Base-by-base conservation (phyloP, 306 rosid genomes). In the Quercus ilex region DNA sequence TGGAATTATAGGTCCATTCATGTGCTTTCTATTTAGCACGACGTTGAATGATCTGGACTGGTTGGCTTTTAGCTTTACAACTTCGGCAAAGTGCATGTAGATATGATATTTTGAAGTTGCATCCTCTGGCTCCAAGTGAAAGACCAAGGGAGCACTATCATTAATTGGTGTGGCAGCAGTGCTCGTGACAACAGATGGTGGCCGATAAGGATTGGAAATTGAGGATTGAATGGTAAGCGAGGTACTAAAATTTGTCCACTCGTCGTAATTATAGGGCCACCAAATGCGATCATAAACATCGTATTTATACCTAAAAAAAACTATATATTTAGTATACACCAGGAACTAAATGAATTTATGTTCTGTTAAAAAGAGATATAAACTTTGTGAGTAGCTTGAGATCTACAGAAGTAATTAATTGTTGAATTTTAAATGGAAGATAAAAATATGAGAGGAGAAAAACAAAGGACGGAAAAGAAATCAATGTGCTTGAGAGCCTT, bases 251-350 rank as follows among this genome's bases (percentile, higher is more conserved):
- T 49, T 6, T 30, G 20, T 75, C 84, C 75, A 55, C 7, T 0
- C 0, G 0, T n/a, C 8, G 33, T 5, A 25, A 28, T 5, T 3
- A 18, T 0, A 8, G 26, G 25, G 41, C 5, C 0, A 0, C 92
- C 90, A 87, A 15, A 58, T 12, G 49, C 90, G 82, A 56, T 88
- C 92, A 74, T 41, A 75, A 63, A 51, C 51, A 63, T 88, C 92
- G 68, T 82, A 52, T 30, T 23, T 25, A 77, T 74, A 88, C 85
- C 92, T 88, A 60, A 49, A 38, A 33, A 65, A 17, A 18, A 10
- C 0, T 2, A 26, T 2, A 38, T 21, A 30, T 64, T 64, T 13
- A 2, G 11, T 17, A 64, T 15, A 21, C 6, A 0, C 6, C 31
- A 9, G 33, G 67, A 25, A 21, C 11, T 2, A 3, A 56, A 1